Evolutionary conservation across 805 yeast species (phyloP), one percentile per base, ranked within the genome.

Genomic region (Lipomyces sp.): DNA sequence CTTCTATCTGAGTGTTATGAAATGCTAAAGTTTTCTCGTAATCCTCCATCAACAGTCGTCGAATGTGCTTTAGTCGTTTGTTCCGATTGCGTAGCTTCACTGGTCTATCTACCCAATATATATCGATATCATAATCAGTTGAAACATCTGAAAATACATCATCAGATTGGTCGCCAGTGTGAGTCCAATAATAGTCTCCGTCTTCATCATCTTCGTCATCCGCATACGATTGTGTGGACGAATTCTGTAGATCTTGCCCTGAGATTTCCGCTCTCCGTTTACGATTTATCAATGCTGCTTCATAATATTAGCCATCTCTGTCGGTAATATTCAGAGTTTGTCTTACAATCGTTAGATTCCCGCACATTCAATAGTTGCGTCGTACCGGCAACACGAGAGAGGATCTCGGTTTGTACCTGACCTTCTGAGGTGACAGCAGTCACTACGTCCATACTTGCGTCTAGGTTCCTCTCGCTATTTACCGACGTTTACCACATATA

Each of bases 61-160:
- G 42, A 33, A 62, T 58, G 39, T 34, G 59, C 63, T 57, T 62
- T 53, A 58, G 33, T 4, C 68, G 62, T 50, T 61, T 62, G 51
- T 64, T 61, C 24, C 65, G 62, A 30, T 57, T 42, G 2, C 60
- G 59, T 10, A 57, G 55, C 13, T 48, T 54, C 29, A 57, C 60
- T 0, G 64, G 64, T 11, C 62, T 35, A 11, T 57, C 62, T 2
- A 37, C 63, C 64, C 68, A 53, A 57, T 53, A 61, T 34, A 61
- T 61, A 35, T 64, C 68, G 33, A 64, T 58, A 35, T 64, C 67
- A 30, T 64, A 60, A 37, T 64, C 67, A 29, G 67, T 56, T 7
- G 67, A 60, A 37, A 56, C 64, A 33, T 53, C 67, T 8, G 61
- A 57, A 34, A 51, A 60, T 29, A 15, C 18, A 24, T 29, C 54